Evolutionary conservation across 495 filamentous ascomycete genomes (phyloP).

Genomic region (Massariosphaeria phaeospora): DNA sequence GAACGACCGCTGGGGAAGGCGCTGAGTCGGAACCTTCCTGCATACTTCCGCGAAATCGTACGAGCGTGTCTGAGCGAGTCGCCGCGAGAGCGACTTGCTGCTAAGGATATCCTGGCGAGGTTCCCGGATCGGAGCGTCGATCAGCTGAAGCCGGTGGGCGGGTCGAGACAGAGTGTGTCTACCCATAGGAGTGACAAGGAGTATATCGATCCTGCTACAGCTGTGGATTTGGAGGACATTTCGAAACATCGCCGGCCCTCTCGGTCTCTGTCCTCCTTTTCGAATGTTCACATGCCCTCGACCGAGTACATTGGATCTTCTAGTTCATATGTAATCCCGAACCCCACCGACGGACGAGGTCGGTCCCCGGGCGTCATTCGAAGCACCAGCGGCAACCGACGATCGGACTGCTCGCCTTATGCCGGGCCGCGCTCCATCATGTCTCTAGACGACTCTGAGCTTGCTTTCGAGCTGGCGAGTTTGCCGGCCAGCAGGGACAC

Average conservation of each 20-base stretch:
- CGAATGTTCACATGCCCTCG: conserved; percentile 32
- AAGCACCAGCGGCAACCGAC: conserved; percentile 18
- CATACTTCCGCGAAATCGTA: conserved; percentile 35
- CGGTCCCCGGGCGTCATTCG: conserved; percentile 23
- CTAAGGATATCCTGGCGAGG: conserved; percentile 29
- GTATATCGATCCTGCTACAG: conserved; percentile 38
- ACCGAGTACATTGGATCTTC: conserved; percentile 36
- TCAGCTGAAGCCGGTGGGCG: neutral
- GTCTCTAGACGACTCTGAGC: conserved; percentile 29
- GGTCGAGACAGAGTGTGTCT: conserved; percentile 25
- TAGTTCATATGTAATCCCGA: conserved; percentile 36
- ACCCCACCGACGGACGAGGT: conserved; percentile 23
- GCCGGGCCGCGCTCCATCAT: conserved; percentile 24
- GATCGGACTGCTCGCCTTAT: conserved; percentile 19
- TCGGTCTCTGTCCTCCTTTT: conserved; percentile 26
- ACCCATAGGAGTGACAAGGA: conserved; percentile 37
- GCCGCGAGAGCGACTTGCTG: conserved; percentile 30
- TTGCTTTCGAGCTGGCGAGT: conserved; percentile 26
- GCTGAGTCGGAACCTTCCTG: conserved; percentile 30
- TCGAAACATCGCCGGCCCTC: conserved; percentile 15
- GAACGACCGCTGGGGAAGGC: conserved; percentile 58
- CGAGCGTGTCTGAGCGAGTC: conserved; percentile 32
- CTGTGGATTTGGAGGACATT: conserved; percentile 37
- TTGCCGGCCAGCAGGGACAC: conserved; percentile 28
- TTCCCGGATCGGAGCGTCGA: conserved; percentile 30